Evolutionary conservation across 2,329 filamentous ascomycete species (phyloP), one percentile per base, ranked within the genome.

Genomic region (Pseudogymnoascus pannorum): DNA sequence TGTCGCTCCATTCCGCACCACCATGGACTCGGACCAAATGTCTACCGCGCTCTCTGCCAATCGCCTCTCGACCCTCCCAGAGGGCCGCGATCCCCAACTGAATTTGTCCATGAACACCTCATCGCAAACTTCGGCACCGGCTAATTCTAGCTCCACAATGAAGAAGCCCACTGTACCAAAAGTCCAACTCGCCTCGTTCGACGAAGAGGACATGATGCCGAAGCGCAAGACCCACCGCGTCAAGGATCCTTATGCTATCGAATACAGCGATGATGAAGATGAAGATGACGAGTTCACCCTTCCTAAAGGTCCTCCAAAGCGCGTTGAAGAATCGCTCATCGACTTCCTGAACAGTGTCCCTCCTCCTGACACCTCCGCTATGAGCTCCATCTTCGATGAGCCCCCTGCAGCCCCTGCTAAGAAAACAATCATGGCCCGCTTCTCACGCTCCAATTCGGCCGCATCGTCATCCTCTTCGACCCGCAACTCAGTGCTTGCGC

Each of bases 241-340:
- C 59, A 89, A 84, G 61, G 94, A 99, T 69, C 94, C 93, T 0
- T 97, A 97, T 67, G 91, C 92, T n/a, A 91, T 97, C 65, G 92
- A 97, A 70, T 78, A 86, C 29, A 89, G 87, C 11, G 72, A 75
- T 48, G 73, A 75, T 33, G 73, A 74, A 57, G 70, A 74, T 31
- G 71, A 73, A 5, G 66, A 68, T n/a, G 66, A 70, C 22, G 60
- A 60, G 14, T 44, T 44, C 48, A 63, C 60, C 11, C 68, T 67
- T 14, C 60, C 60, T 66, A 61, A 31, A 14, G 57, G n/a, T 24
- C 72, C 75, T 11, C 69, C 68, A 3, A 78, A 78, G 64, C 58
- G 35, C 42, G 76, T 80, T 64, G 84, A 88, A 69, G 87, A 92
- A 73, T 88, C 84, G 65, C 72, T 92, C 57, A 83, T 87, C 31